Evolutionary conservation across 2,329 filamentous ascomycete genomes (phyloP), one percentile per base, ranked within the genome.

Genomic region (Alternaria panax): DNA sequence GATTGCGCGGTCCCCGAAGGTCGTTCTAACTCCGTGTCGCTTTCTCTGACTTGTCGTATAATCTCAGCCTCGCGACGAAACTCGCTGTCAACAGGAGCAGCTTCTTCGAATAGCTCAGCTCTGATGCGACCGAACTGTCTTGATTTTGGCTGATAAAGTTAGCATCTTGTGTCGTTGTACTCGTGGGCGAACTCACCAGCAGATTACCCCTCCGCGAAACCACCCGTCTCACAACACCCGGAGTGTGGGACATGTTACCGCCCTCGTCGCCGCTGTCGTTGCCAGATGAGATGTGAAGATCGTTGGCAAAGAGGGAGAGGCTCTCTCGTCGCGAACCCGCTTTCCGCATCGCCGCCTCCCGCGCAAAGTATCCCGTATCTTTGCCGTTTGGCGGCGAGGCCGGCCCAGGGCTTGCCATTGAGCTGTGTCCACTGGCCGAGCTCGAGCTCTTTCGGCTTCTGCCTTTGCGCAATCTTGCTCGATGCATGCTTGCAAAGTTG

Each of bases 81-180:
- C 77, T 99, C 95, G 41, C 90, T 90, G 70, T 99, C 95, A 9
- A 96, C 84, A 0, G 95, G 95, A 0, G 93, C 88, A 16, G 87
- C 86, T 80, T 99, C 95, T 80, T 99, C 95, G 57, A 92, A 85
- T 0, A 99, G 84, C 4, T 93, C 93, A 8, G 94, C 95, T 62
- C 92, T 88, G 66, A 99, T 97, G 11, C 95, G 90, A 5, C 93
- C 93, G 77, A 99, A 99, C 0, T 90, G 93, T 80, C 97, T 96
- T 0, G 94, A 95, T 83, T 98, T 99, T 12, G 96, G 95, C 92
- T 96, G 67, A 4, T 9, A 51, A 57, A 43, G 56, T 75, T 45
- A 69, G 64, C 45, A 68, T 58, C 41, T 11, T 11, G 11, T n/a
- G 3, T 1, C 1, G 7, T 6, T n/a, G 6, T 8, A n/a, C 8